phyloP scores from a whole-genome alignment of 495 filamentous ascomycete species.

The Daldinia grandis region DNA sequence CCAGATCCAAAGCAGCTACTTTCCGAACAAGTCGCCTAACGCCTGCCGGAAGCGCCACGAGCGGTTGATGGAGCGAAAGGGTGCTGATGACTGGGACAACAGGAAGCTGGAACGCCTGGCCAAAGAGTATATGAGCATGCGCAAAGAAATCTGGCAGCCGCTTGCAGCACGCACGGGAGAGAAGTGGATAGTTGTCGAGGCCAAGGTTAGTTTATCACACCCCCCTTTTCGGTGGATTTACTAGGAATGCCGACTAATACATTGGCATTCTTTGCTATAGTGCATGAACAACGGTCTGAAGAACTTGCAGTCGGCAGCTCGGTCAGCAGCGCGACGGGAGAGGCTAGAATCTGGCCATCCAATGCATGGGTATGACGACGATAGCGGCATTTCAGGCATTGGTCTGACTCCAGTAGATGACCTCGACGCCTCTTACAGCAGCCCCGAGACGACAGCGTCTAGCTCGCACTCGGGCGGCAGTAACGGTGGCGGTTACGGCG shows the following conservation, averaged over 20 bases:
- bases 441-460: slow-evolving; percentile 55
- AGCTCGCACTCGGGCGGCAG: slow-evolving; percentile 46
- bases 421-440: slow-evolving; percentile 57
- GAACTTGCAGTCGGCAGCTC: slow-evolving; percentile 63
- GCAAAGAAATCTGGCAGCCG: slow-evolving; percentile 75
- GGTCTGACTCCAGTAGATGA: slow-evolving; percentile 61
- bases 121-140: slow-evolving; percentile 71
- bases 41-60: slow-evolving; percentile 83
- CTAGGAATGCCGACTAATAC: background rate
- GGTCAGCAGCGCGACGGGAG: slow-evolving; percentile 60
- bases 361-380: slow-evolving; percentile 58
- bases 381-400: slow-evolving; percentile 58
- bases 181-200: slow-evolving; percentile 75
- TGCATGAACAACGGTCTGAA: slow-evolving; percentile 67
- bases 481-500: slow-evolving; percentile 42
- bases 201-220: slow-evolving; percentile 67
- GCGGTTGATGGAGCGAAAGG: slow-evolving; percentile 72
- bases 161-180: slow-evolving; percentile 69
- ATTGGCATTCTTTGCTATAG: slow-evolving; percentile 42
- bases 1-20: slow-evolving; percentile 72
- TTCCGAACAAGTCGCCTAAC: slow-evolving; percentile 77
- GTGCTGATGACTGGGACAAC: slow-evolving; percentile 72
- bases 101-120: slow-evolving; percentile 70
- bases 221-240: background rate
- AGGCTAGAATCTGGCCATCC: slow-evolving; percentile 56